These are phyloP conservation scores for Euclidium syriacum DNA, from an alignment of 345 rosid genomes.

Conservation along the genomic window DNA sequence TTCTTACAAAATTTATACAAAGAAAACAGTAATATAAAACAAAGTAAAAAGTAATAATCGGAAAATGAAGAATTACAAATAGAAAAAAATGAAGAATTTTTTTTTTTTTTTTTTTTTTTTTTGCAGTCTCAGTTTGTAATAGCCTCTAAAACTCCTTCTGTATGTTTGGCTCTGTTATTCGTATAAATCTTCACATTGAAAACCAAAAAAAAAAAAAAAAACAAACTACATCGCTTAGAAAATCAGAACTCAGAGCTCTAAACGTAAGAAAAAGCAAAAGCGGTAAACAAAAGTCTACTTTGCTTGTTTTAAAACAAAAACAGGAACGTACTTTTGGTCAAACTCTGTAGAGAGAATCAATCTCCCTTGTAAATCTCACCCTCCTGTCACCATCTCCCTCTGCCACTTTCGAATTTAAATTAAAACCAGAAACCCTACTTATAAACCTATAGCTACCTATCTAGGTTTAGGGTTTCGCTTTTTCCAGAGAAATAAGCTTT, in stretches of 20 bases:
- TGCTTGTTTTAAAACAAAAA: slow-evolving; percentile 29
- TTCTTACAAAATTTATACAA: no score
- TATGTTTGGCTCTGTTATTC: no score
- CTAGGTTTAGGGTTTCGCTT: slow-evolving; percentile 27
- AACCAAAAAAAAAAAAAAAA: no score
- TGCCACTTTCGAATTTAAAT: slow-evolving; percentile 20
- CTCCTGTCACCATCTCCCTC: slow-evolving; percentile 21
- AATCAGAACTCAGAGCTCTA: slow-evolving; percentile 12
- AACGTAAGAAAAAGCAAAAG: background rate
- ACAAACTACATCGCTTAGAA: slow-evolving; percentile 15
- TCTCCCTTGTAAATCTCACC: slow-evolving; percentile 19
- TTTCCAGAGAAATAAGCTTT: background rate
- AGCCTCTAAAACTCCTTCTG: no score
- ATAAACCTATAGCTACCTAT: slow-evolving; percentile 15
- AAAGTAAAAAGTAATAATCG: no score
- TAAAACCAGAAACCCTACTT: slow-evolving; percentile 21
- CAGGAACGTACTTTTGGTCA: slow-evolving; percentile 35
- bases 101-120: no score
- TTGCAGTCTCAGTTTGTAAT: no score
- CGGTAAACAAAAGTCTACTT: slow-evolving; percentile 20
- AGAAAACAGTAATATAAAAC: no score
- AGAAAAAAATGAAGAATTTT: no score
- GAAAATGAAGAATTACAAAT: no score
- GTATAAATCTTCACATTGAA: no score
- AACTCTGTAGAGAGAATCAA: slow-evolving; percentile 26